Percentiles rank a stretch among this genome's conserved stretches.
Evolutionary conservation across 495 filamentous ascomycete genomes (phyloP).

Genomic region (Xylaria curta): DNA sequence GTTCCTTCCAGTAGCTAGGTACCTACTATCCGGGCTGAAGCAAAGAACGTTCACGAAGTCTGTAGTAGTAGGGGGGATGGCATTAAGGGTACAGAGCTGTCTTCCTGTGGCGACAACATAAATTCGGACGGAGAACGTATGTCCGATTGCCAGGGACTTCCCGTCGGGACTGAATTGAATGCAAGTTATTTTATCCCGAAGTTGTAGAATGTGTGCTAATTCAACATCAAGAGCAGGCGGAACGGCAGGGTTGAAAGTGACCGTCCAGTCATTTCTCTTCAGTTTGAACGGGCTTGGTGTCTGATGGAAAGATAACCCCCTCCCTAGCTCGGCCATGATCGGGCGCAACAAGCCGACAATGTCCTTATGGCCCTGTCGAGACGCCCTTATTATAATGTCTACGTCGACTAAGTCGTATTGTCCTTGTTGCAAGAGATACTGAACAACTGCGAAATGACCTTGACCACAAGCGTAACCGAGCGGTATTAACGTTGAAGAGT

Average conservation of each 20-base stretch:
- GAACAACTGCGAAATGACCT: neutral
- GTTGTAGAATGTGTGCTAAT: neutral
- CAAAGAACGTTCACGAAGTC: no score
- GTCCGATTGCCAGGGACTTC: neutral
- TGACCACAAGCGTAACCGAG: neutral
- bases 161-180: neutral
- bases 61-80: no score
- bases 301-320: no score
- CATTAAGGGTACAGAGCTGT: neutral
- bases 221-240: neutral
- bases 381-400: neutral
- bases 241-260: neutral
- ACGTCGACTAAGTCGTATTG: neutral
- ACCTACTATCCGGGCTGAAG: no score
- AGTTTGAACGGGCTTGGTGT: neutral
- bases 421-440: conserved; percentile 11
- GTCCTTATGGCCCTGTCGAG: neutral
- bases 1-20: neutral
- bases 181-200: rapidly evolving
- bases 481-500: neutral
- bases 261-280: no score
- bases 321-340: neutral
- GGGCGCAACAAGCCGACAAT: neutral
- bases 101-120: neutral
- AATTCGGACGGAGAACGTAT: neutral